Evolutionary conservation across 2,329 filamentous ascomycete genomes (phyloP).

Genomic region (Curvularia eragrostidis): DNA sequence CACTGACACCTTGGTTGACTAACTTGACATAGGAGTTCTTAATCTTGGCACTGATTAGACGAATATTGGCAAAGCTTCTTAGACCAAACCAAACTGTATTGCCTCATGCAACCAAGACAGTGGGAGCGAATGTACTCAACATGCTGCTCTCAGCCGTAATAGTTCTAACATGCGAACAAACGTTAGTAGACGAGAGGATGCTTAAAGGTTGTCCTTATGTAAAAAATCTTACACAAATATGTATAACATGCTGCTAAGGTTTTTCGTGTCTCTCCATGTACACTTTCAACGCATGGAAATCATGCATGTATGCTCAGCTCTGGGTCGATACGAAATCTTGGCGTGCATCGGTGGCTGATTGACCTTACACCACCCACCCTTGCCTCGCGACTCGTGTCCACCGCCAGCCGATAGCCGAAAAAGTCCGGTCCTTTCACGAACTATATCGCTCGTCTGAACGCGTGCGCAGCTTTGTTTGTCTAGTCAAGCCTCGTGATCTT

Average conservation of each 20-base stretch:
- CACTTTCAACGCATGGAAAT: not conserved
- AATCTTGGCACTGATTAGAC: not conserved
- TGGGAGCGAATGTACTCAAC: not conserved
- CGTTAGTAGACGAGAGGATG: not conserved
- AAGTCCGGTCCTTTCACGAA: not conserved
- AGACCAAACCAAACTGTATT: not conserved
- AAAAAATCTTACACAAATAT: not conserved
- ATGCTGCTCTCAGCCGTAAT: not conserved
- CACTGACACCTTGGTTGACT: not conserved
- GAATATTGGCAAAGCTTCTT: not conserved
- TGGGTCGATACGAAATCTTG: slow-evolving; percentile 14
- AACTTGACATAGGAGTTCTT: not conserved
- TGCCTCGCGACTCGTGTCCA: slow-evolving; percentile 11
- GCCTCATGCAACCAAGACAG: not conserved
- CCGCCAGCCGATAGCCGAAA: slow-evolving; percentile 8
- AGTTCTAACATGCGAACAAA: not conserved
- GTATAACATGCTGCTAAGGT: not conserved
- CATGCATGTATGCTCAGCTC: not conserved
- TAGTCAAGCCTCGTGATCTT: not conserved
- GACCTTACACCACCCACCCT: slow-evolving; percentile 15
- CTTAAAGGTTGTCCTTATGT: not conserved
- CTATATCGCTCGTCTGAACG: not conserved
- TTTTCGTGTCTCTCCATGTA: not conserved
- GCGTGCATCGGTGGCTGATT: slow-evolving; percentile 24
- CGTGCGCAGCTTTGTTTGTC: not conserved